Base-by-base conservation (phyloP, 1,284 basidiomycete genomes). In the Melanopsichium pennsylvanicum region DNA sequence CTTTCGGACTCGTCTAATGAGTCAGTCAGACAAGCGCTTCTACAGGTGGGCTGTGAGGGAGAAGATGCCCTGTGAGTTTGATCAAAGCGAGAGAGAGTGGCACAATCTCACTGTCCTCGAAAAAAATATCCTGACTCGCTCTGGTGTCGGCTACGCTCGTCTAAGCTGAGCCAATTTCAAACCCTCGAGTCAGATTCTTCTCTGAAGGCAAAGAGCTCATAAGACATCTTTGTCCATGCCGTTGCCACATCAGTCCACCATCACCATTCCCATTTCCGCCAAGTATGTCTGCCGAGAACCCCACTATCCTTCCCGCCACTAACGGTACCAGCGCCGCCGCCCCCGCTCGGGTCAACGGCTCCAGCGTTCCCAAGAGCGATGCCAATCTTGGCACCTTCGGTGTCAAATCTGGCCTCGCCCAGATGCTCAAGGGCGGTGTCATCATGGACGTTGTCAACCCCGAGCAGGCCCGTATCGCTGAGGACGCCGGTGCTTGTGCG, bases 401-500 rank as follows among this genome's bases (percentile, higher is more conserved):
- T 32, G 92, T 97, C 81, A 97, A 97, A 84, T 92, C 91, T 22
- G 79, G 78, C 40, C 71, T 81, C 18, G 77, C 81, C 16, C 81
- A 82, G 75, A 82, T 82, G 81, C 79, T 82, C 51, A 82, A 82
- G 74, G 81, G 81, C 35, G 81, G 81, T 59, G 81, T 82, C 38
- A 82, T 82, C 70, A 82, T 82, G 81, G 81, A 82, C 58, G 81
- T 83, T 47, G 85, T 92, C 70, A 92, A 91, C 77, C 87, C 85
- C 21, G 89, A 93, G 78, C 73, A 93, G 88, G 95, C 95, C 60
- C 89, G 92, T 68, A 94, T 97, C 75, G 95, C 95, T 56, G 95
- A 97, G 81, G 93, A 96, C 81, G 95, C 95, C 10, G 95, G 96
- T 59, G 95, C 95, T 12, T 93, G 92, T 81, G 95, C 95, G 66